Evolutionary conservation across 2,329 filamentous ascomycete genomes (phyloP).

Genomic region (Epichloe elymi): DNA sequence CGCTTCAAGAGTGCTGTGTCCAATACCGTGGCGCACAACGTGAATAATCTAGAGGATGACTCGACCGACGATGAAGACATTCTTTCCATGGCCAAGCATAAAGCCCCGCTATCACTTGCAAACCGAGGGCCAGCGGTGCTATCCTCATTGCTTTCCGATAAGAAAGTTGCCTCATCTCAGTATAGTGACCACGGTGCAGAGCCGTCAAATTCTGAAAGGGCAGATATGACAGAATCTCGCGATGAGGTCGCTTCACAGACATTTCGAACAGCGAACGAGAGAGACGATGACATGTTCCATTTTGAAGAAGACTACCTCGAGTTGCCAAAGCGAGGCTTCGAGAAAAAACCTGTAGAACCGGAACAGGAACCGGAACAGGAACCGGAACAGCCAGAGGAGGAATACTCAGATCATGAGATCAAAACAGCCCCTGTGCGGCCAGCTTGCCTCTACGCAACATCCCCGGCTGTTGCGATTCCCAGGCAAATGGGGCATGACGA

Average conservation of each 20-base stretch:
- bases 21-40: background rate
- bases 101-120: background rate
- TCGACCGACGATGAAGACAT: conserved; percentile 30
- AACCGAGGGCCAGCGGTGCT: background rate
- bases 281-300: conserved; percentile 30
- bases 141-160: conserved; percentile 14
- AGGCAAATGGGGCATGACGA: background rate
- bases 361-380: background rate
- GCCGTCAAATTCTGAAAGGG: background rate
- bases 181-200: background rate
- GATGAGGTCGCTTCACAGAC: background rate
- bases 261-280: conserved; percentile 6
- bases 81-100: conserved; percentile 24
- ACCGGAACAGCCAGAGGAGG: conserved; percentile 15
- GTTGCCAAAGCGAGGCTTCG: conserved; percentile 9
- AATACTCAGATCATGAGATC: conserved; percentile 7
- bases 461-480: conserved; percentile 28
- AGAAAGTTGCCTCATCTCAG: conserved; percentile 3
- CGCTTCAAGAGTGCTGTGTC: background rate
- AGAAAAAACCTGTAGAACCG: background rate
- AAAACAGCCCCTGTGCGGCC: background rate
- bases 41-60: conserved; percentile 14
- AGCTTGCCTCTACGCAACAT: conserved; percentile 25
- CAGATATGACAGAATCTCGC: background rate
- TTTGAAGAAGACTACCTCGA: conserved; percentile 28